Evolutionary conservation across 2,329 filamentous ascomycete genomes (phyloP), one percentile per base, ranked within the genome.

Genomic region (Aspergillus sp.): DNA sequence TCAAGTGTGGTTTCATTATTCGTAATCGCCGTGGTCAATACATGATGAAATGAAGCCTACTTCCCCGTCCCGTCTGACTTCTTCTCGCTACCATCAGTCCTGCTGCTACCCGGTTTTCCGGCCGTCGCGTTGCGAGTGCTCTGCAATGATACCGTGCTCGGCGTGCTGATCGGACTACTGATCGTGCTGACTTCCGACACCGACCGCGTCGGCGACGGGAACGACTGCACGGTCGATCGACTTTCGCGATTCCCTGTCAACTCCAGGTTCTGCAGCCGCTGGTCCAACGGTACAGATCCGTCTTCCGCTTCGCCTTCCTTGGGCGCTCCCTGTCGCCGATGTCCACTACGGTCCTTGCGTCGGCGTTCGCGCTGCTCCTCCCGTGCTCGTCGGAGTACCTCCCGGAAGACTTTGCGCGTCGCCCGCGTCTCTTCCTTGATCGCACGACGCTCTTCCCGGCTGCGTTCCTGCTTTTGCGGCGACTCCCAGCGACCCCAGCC

Each of bases 381-480:
- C n/a, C 69, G 61, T 1, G 71, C 70, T 4, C 70, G 65, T 3
- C 63, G 62, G 14, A 69, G 54, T 5, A 72, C 59, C 8, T 69
- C 66, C 9, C 64, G 59, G 53, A 74, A 74, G 3, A 69, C 70
- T 45, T 72, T 66, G 41, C 64, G 67, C 5, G 71, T 68, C 1
- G 65, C 64, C n/a, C 63, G 62, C 48, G 71, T 61, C 54, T 75
- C 71, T 41, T 67, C 65, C 50, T 72, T 73, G 49, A 72, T 57
- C 1, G 66, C 65, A 3, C 60, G 61, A 16, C 60, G 61, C 24
- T 72, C 65, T 1, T 59, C 59, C 22, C 58, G 54, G 36, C 65
- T 65, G 6, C 65, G 65, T 41, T 66, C 57, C 19, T 65, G 65
- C 50, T 70, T 62, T 20, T 68, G 61, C 1, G 68, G 68, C 1